Conservation (phyloP, 1,139 yeast genomes). For the Debaryomyces subglobosus region DNA sequence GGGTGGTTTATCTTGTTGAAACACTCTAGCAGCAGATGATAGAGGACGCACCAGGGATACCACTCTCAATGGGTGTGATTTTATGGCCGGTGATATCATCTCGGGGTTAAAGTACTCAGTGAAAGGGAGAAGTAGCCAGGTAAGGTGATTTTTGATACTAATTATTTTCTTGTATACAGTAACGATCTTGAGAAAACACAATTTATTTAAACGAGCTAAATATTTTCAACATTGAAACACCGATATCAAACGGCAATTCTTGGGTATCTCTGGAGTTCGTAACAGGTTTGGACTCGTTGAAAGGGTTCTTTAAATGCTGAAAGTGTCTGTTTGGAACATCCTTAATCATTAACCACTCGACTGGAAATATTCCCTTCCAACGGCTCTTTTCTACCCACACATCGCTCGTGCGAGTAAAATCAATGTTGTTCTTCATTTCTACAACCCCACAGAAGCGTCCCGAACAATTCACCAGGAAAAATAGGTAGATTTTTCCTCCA, state of each 20-base stretch:
- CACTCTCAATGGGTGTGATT: neutral
- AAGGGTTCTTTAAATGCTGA: slow-evolving; percentile 45
- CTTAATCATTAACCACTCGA: slow-evolving; percentile 54
- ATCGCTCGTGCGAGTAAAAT: slow-evolving; percentile 37
- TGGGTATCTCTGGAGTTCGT: slow-evolving; percentile 66
- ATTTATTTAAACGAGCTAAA: slow-evolving; percentile 33
- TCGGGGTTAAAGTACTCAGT: neutral
- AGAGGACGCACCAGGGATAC: neutral
- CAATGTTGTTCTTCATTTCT: slow-evolving; percentile 49
- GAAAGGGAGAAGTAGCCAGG: neutral
- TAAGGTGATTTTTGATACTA: slow-evolving; percentile 1
- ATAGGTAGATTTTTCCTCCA: slow-evolving; percentile 44
- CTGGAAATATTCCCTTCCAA: slow-evolving; percentile 56
- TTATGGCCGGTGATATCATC: slow-evolving; percentile 1
- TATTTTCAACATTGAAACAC: slow-evolving; percentile 50
- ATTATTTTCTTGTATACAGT: slow-evolving; percentile 4
- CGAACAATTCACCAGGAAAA: slow-evolving; percentile 62
- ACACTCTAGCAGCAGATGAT: slow-evolving; percentile 4
- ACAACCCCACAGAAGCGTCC: slow-evolving; percentile 68
- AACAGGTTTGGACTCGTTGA: slow-evolving; percentile 55
- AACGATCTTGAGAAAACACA: neutral
- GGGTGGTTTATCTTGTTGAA: neutral
- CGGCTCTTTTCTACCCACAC: slow-evolving; percentile 53
- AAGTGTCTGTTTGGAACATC: slow-evolving; percentile 53
- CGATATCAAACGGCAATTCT: slow-evolving; percentile 48